Conservation (phyloP, 768 basidiomycete genomes). For the Auricularia auricula-judae region DNA sequence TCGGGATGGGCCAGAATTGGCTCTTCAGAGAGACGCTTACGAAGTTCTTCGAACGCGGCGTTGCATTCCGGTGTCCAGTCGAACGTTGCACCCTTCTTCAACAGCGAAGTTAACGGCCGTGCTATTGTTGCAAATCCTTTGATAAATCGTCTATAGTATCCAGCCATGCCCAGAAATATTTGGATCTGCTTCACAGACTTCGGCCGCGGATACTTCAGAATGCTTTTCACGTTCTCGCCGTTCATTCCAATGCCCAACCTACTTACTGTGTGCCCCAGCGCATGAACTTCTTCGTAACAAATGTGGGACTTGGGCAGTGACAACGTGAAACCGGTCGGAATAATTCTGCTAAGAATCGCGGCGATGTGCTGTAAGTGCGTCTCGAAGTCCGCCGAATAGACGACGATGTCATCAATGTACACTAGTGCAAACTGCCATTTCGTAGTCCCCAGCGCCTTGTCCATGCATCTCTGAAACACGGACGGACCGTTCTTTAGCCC, state of each 20-base stretch:
- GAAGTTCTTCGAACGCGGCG: constrained; percentile 4
- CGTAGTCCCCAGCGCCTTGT: no score
- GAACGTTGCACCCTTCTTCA: constrained; percentile 14
- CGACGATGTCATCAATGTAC: constrained; percentile 9
- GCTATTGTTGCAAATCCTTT: constrained; percentile 22
- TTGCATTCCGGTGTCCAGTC: no score
- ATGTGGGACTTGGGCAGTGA: constrained; percentile 26
- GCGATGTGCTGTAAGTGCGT: constrained; percentile 25
- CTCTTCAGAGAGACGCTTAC: constrained; percentile 13
- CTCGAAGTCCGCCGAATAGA: constrained; percentile 5
- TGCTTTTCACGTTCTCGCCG: constrained; percentile 25
- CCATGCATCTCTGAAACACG: background rate
- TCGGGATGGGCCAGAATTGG: no score
- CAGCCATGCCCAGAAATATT: constrained; percentile 26
- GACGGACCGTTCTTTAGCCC: constrained; percentile 16
- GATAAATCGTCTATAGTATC: constrained; percentile 27
- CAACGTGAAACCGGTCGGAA: constrained; percentile 17
- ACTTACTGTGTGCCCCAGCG: constrained; percentile 24
- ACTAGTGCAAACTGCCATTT: constrained; percentile 7
- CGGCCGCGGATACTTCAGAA: constrained; percentile 17
- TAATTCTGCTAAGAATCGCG: constrained; percentile 21
- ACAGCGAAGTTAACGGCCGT: constrained; percentile 21
- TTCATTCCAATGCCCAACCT: constrained; percentile 25
- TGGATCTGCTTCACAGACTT: constrained; percentile 18
- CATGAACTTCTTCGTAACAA: constrained; percentile 20